Evolutionary conservation across 1,284 basidiomycete species (phyloP).

Genomic region (Omphalotus olearius): DNA sequence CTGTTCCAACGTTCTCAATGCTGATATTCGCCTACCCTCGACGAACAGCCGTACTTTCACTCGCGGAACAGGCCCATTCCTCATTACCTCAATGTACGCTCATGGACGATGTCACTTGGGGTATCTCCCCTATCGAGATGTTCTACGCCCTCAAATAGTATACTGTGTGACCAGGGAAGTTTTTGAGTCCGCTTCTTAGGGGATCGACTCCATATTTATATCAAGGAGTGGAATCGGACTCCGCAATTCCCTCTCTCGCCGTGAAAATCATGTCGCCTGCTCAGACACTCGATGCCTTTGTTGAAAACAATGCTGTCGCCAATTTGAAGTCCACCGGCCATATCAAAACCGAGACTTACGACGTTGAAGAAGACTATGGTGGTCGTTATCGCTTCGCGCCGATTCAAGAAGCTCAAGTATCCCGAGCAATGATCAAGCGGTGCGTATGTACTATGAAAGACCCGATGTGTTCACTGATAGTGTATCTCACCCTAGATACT

Average conservation of each 20-base stretch:
- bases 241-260: neutral
- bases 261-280: slow-evolving; percentile 22
- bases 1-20: no score
- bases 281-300: slow-evolving; percentile 14
- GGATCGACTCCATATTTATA: neutral
- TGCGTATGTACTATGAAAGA: slow-evolving; percentile 23
- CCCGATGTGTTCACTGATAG: neutral
- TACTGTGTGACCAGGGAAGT: neutral
- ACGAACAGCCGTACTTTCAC: no score
- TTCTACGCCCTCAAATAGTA: neutral
- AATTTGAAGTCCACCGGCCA: slow-evolving; percentile 2
- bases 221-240: no score
- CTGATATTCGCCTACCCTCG: no score
- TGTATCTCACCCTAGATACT: slow-evolving; percentile 46
- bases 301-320: neutral
- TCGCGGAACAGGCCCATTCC: neutral
- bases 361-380: slow-evolving; percentile 49
- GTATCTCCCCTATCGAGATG: no score
- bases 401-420: slow-evolving; percentile 73
- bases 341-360: slow-evolving; percentile 21
- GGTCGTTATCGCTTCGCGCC: slow-evolving; percentile 69
- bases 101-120: neutral
- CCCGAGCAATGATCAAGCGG: slow-evolving; percentile 78
- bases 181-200: neutral
- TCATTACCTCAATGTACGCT: neutral